Evolutionary conservation across 192 early-diverging fungal genomes (phyloP), one percentile per base, ranked within the genome.

Genomic region (Podochytrium sp.): DNA sequence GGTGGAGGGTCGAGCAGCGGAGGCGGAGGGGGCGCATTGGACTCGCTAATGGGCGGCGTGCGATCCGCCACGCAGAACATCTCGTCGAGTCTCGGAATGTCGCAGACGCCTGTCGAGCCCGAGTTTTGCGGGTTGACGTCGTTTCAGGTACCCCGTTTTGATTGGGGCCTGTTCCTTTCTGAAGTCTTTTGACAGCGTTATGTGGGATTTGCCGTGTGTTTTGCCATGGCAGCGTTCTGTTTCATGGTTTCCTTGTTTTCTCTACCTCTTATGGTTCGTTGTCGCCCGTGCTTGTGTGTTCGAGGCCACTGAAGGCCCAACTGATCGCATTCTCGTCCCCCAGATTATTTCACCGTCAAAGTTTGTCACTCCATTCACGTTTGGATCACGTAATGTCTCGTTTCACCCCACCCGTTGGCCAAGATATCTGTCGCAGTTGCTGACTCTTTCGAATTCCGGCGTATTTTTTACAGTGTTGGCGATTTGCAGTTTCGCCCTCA

Each of bases 401-500:
- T 65, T 14, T n/a, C 63, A 12, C 43, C 38, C 27, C 7, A 42
- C 14, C 50, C 43, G 16, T 51, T n/a, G n/a, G n/a, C n/a, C n/a
- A n/a, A n/a, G n/a, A n/a, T n/a, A n/a, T n/a, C n/a, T n/a, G 35
- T 53, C 64, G 43, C 43, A 7, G 43, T 47, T 20, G 7, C 20
- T 47, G 43, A 12, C 20, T 47, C 43, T 47, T 47, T 47, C 43
- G 43, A 47, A 7, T 47, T 7, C 10, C 43, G 7, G 43, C 7
- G 10, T 47, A 20, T 47, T 47, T 47, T 55, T 23, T 25, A 65
- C 29, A 75, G 73, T 60, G 14, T 69, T 77, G 58, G 51, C 53
- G 25, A 55, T 70, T 25, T 53, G 37, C 74, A 91, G 90, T 80
- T 83, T 97, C 59, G 92, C 94, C 3, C 67, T 97, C 63, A 77